phyloP scores from a whole-genome alignment of 805 yeast species.

The Torulaspora delbrueckii region DNA sequence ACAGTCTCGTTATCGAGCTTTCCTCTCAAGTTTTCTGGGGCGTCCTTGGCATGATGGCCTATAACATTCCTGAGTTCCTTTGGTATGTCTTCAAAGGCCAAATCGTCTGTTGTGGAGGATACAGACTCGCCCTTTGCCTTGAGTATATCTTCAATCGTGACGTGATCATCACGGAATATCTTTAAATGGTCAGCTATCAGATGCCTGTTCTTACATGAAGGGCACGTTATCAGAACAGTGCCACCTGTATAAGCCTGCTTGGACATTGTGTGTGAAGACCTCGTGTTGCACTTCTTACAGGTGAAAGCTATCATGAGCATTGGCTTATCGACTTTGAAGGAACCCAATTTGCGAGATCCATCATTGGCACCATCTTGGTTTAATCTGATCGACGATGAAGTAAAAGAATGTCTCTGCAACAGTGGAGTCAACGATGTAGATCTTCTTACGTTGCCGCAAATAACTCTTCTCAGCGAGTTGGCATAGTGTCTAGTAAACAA shows the following conservation, averaged over 20 bases:
- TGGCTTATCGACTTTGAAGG: constrained; percentile 61
- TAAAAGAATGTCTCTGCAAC: neutral
- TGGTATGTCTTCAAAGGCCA: constrained; percentile 45
- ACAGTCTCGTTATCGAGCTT: constrained; percentile 20
- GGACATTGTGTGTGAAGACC: constrained; percentile 86
- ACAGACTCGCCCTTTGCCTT: constrained; percentile 72
- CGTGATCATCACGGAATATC: constrained; percentile 69
- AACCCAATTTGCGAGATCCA: constrained; percentile 1
- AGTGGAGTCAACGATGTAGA: neutral
- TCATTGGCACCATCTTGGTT: neutral
- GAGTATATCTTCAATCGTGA: constrained; percentile 77
- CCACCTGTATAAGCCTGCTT: constrained; percentile 88
- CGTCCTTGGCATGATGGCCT: constrained; percentile 67
- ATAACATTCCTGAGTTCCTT: constrained; percentile 35
- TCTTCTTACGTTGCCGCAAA: neutral
- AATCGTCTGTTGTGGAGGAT: constrained; percentile 57
- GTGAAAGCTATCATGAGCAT: constrained; percentile 85
- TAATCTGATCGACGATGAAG: neutral
- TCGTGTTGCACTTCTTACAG: constrained; percentile 76
- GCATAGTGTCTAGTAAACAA: neutral
- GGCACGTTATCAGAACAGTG: constrained; percentile 85
- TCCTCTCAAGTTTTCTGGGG: constrained; percentile 42
- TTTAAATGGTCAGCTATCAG: constrained; percentile 83
- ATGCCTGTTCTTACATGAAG: constrained; percentile 83
- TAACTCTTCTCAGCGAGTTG: neutral